Evolutionary conservation across 306 rosid genomes (phyloP).

Genomic region (Vachellia collinsii): DNA sequence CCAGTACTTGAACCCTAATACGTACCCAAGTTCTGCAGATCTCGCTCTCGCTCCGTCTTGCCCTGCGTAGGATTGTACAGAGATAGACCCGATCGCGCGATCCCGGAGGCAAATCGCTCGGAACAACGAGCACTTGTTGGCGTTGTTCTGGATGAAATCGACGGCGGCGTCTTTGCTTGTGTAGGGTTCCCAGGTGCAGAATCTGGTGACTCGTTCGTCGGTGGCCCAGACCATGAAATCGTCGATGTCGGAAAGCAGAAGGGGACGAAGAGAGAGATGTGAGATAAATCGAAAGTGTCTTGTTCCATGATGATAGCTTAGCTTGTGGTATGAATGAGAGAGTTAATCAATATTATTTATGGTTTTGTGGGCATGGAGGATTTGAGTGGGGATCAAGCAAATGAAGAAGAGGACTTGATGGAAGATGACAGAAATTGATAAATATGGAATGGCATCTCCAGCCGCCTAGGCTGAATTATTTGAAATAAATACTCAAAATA

Average conservation of each 20-base stretch:
- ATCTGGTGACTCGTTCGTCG: slow-evolving; percentile 45
- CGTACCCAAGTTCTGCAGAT: slow-evolving; percentile 62
- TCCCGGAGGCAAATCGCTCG: slow-evolving; percentile 62
- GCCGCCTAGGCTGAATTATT: too few species aligned
- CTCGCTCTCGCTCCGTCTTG: slow-evolving; percentile 41
- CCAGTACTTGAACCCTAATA: slow-evolving; percentile 60
- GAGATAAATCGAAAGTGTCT: slow-evolving; percentile 14
- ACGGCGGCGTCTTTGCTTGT: slow-evolving; percentile 49
- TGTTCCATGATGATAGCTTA: neutral
- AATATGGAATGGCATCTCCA: neutral
- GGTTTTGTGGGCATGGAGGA: neutral
- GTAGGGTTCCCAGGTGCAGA: slow-evolving; percentile 57
- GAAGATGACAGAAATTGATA: neutral
- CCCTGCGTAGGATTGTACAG: slow-evolving; percentile 38
- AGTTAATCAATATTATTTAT: neutral
- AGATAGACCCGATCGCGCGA: slow-evolving; percentile 58
- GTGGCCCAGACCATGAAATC: slow-evolving; percentile 63
- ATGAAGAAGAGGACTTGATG: neutral
- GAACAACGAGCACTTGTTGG: slow-evolving; percentile 48
- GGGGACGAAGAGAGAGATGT: slow-evolving; percentile 57
- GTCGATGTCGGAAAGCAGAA: slow-evolving; percentile 52
- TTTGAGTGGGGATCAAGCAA: neutral
- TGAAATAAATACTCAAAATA: too few species aligned
- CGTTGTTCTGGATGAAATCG: slow-evolving; percentile 42
- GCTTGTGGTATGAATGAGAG: neutral